Evolutionary conservation across 169 alveolate species (phyloP).

Genomic region (Cryptosporidium muris): DNA sequence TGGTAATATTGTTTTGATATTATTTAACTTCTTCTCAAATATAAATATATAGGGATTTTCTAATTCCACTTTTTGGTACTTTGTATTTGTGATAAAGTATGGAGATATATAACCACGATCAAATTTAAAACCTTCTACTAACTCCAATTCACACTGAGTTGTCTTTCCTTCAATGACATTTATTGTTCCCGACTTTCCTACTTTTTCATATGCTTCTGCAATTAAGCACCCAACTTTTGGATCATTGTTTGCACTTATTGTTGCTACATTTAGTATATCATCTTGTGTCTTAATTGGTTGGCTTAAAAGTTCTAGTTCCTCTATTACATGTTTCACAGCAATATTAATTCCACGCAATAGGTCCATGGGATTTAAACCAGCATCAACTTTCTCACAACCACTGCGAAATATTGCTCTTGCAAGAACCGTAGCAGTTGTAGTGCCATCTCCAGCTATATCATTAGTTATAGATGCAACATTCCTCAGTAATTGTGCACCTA

Average conservation of each 20-base stretch:
- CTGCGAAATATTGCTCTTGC: constrained; percentile 98
- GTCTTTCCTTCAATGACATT: constrained; percentile 98
- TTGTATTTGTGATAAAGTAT: constrained; percentile 95
- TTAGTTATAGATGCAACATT: constrained; percentile 97
- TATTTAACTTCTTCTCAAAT: constrained; percentile 94
- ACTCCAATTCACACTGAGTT: constrained; percentile 95
- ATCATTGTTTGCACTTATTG: constrained; percentile 99
- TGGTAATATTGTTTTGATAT: constrained; percentile 88
- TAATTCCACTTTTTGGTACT: constrained; percentile 94
- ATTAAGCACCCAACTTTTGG: constrained; percentile 93
- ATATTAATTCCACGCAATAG: constrained; percentile 92
- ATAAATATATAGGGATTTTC: constrained; percentile 95
- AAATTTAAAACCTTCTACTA: constrained; percentile 97
- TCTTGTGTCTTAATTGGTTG: constrained; percentile 85
- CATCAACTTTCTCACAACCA: constrained; percentile 98
- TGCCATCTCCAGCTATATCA: constrained; percentile 99
- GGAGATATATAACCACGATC: constrained; percentile 99
- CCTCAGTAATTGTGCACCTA: constrained; percentile 97
- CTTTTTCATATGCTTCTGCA: constrained; percentile 96
- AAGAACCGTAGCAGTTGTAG: constrained; percentile 98
- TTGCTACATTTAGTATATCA: constrained; percentile 94
- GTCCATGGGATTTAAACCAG: constrained; percentile 99
- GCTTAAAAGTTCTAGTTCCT: constrained; percentile 81
- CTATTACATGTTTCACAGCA: constrained; percentile 87
- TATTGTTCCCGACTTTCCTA: constrained; percentile 98